Base-by-base conservation (phyloP, 1,284 basidiomycete genomes). In the Ganoderma sinense region DNA sequence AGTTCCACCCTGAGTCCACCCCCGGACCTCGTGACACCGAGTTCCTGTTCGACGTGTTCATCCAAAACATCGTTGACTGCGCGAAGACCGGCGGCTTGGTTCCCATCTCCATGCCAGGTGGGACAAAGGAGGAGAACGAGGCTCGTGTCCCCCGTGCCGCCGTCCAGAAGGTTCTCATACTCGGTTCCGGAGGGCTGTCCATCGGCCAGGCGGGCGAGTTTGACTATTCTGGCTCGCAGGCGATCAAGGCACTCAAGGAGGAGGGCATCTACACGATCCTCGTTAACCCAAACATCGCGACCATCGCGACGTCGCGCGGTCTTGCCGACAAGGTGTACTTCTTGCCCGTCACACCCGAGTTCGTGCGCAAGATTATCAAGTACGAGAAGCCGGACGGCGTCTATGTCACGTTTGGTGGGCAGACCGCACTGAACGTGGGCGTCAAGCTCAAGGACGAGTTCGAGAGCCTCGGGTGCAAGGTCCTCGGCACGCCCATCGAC, bases 301-400 rank as follows among this genome's bases (percentile, higher is more conserved):
- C 98, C 51, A 99, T 99, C 76, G 97, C 98, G 66, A 99, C 97
- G 1, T 97, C 96, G 66, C 95, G 96, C 78, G 97, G 97, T 76
- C 89, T 99, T 62, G 97, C 97, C 43, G 97, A 99, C 86, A 99
- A 99, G 83, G 97, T 99, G 66, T 99, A 99, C 86, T 99, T 99
- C 88, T 88, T 99, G 5, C 98, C 97, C 62, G 97, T 99, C 70
- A 99, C 96, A 8, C 95, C 97, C 68, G 97, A 99, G 74, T 99
- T 98, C 78, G 97, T 99, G 69, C 93, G 94, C 80, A 98, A 97
- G 85, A 94, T 99, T 82, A 97, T 99, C 88, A 93, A 95, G 83
- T 97, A 96, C 84, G 97, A 99, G 88, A 95, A 96, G 78, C 97
- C 97, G 1, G 97, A 99, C 78, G 97, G 98, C 71, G 99, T 99